phyloP scores from a whole-genome alignment of 2,329 filamentous ascomycete genomes.

The Cephalotrichum gorgonifer region DNA sequence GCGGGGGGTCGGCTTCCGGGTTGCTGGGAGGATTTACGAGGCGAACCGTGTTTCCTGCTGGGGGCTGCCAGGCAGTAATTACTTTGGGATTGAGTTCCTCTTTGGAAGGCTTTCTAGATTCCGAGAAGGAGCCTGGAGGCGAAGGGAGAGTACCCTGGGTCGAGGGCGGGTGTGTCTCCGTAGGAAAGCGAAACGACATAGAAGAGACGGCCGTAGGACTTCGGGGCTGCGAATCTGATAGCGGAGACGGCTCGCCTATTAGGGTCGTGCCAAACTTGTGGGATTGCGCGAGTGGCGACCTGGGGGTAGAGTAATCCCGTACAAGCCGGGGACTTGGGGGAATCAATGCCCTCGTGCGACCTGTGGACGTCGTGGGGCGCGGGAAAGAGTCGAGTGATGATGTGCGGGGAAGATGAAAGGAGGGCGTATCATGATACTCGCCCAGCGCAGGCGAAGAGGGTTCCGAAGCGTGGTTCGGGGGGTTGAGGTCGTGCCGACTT shows the following conservation, averaged over 20 bases:
- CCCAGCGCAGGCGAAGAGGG: background rate
- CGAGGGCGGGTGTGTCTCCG: background rate
- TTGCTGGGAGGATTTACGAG: background rate
- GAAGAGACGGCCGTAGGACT: background rate
- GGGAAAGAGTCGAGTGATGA: background rate
- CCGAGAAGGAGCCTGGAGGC: background rate
- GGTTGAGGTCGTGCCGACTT: slow-evolving; percentile 5
- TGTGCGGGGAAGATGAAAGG: background rate
- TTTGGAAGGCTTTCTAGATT: background rate
- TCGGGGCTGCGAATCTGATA: background rate
- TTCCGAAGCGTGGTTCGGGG: slow-evolving; percentile 4
- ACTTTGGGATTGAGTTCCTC: background rate
- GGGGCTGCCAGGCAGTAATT: background rate
- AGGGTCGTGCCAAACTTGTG: background rate
- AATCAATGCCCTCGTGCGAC: background rate
- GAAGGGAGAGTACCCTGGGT: background rate
- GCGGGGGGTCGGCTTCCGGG: background rate
- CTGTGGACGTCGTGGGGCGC: background rate
- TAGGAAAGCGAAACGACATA: background rate
- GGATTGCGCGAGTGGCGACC: background rate
- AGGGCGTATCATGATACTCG: background rate
- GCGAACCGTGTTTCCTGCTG: background rate
- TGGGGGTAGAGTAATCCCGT: background rate
- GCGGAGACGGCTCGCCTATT: background rate
- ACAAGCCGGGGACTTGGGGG: background rate